A percentile compares a stretch with the other conserved stretches of the same genome.
phyloP scores from a whole-genome alignment of 768 basidiomycete species.

The Tubosaeta sp. region DNA sequence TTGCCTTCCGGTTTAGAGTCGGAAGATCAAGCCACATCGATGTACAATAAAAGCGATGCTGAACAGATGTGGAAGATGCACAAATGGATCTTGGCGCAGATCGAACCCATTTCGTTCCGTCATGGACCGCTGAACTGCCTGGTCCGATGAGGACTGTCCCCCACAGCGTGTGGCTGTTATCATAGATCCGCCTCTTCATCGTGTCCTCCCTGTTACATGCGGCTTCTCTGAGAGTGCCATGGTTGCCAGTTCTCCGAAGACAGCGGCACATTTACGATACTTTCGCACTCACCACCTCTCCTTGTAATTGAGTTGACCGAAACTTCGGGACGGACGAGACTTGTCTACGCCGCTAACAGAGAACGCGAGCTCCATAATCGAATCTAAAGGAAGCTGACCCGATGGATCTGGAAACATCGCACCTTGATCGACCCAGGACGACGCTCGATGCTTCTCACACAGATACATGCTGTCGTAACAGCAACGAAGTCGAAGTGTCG shows the following conservation, averaged over 20 bases:
- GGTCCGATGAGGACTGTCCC: not conserved
- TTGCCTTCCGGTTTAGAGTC: not conserved
- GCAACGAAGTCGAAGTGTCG: slow-evolving; percentile 1
- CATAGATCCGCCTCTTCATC: slow-evolving; percentile 1
- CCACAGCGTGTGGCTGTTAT: not conserved
- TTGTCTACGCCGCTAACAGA: slow-evolving; percentile 1
- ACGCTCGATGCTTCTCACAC: not conserved
- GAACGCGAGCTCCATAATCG: not conserved
- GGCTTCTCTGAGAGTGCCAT: slow-evolving; percentile 8
- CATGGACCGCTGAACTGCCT: not conserved
- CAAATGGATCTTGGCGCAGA: slow-evolving; percentile 13
- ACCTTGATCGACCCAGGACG: slow-evolving; percentile 5
- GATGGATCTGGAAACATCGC: slow-evolving; percentile 10
- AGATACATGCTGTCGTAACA: not conserved
- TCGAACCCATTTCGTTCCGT: not conserved
- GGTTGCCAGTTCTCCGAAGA: slow-evolving; percentile 13
- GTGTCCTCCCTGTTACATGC: no score
- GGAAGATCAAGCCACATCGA: slow-evolving; percentile 7
- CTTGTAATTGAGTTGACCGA: slow-evolving; percentile 5
- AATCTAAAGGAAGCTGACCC: slow-evolving; percentile 5
- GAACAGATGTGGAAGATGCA: slow-evolving; percentile 6
- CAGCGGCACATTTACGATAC: slow-evolving; percentile 1
- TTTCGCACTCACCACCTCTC: not conserved
- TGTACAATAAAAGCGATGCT: not conserved
- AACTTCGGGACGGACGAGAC: not conserved